phyloP scores from a whole-genome alignment of 306 rosid genomes.

The Castanea crenata region DNA sequence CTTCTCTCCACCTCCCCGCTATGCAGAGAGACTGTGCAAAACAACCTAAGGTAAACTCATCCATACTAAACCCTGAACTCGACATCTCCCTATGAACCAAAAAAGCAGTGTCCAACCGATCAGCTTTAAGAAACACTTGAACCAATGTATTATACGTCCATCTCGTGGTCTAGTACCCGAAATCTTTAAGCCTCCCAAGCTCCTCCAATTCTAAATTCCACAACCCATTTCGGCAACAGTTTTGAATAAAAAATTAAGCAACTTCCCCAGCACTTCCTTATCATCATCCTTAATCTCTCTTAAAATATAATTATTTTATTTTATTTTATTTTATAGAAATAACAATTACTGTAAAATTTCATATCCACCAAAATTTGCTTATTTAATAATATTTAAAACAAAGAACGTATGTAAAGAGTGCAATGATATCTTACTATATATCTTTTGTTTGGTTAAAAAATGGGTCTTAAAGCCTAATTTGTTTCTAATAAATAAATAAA shows the following conservation, averaged over 20 bases:
- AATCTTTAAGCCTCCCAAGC: conserved; percentile 84
- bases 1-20: conserved; percentile 63
- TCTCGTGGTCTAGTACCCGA: conserved; percentile 62
- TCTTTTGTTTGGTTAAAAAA: too few species aligned
- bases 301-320: too few species aligned
- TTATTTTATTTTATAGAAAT: too few species aligned
- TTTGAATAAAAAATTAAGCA: conserved; percentile 69
- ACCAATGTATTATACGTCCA: conserved; percentile 64
- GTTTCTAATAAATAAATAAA: too few species aligned
- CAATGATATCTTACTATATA: too few species aligned
- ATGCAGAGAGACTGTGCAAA: conserved; percentile 64
- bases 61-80: conserved; percentile 58
- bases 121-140: conserved; percentile 71
- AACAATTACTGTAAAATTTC: too few species aligned
- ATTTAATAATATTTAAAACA: too few species aligned
- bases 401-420: too few species aligned
- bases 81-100: conserved; percentile 77
- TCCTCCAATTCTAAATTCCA: conserved; percentile 82
- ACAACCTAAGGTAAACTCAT: conserved; percentile 56
- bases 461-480: too few species aligned
- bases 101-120: conserved; percentile 60
- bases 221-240: conserved; percentile 72
- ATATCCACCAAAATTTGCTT: too few species aligned
- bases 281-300: conserved; percentile 57
- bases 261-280: conserved; percentile 49